phyloP scores from a whole-genome alignment of 768 basidiomycete genomes.

The Phaeotremella skinneri region DNA sequence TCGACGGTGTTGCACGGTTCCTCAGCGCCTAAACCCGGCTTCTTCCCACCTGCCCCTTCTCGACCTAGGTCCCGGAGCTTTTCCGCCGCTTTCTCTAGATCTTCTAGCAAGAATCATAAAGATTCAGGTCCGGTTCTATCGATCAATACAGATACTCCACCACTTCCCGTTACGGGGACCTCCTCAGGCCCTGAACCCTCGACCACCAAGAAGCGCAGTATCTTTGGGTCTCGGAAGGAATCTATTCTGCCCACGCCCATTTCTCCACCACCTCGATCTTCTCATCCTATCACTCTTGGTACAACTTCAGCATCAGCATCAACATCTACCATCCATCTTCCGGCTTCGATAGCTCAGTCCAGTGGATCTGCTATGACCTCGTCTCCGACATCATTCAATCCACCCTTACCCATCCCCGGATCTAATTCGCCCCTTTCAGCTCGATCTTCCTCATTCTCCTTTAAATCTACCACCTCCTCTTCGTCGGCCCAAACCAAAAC shows the following conservation, averaged over 20 bases:
- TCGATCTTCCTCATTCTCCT: constrained; percentile 37
- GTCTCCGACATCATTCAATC: not conserved
- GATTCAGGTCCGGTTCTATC: constrained; percentile 20
- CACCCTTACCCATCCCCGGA: constrained; percentile 1
- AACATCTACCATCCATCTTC: not conserved
- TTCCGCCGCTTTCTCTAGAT: constrained; percentile 31
- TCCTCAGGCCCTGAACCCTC: constrained; percentile 6
- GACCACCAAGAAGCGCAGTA: constrained; percentile 10
- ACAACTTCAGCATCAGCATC: constrained; percentile 7
- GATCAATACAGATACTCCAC: constrained; percentile 24
- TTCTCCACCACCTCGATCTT: constrained; percentile 6
- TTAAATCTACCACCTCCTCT: constrained; percentile 15
- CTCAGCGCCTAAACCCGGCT: constrained; percentile 10
- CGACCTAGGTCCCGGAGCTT: constrained; percentile 38
- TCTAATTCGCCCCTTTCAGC: constrained; percentile 21
- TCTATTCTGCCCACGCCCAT: constrained; percentile 5
- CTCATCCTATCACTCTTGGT: not conserved
- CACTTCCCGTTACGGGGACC: constrained; percentile 3
- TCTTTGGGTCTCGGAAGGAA: constrained; percentile 17
- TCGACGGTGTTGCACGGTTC: not conserved
- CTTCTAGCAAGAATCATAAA: constrained; percentile 21
- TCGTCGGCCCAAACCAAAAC: constrained; percentile 16
- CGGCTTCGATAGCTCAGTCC: not conserved
- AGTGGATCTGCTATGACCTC: constrained; percentile 15
- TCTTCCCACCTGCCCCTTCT: constrained; percentile 17